A percentile compares a stretch with the other conserved stretches of the same genome.
Evolutionary conservation across 2,329 filamentous ascomycete species (phyloP).

Genomic region (Pestalotiopsis sp.): DNA sequence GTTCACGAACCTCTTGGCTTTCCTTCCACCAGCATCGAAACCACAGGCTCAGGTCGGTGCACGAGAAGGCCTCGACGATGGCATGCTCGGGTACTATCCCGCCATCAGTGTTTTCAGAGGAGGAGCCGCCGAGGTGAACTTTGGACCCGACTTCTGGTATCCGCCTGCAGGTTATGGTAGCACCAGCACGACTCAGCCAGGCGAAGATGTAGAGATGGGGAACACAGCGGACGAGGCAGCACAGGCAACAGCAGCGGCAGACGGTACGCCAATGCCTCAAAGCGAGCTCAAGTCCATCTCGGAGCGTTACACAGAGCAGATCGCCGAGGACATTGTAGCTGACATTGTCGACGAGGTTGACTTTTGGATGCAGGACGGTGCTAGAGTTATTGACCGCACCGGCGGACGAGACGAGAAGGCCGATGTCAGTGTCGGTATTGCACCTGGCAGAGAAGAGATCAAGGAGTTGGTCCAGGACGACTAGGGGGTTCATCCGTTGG

Average conservation of each 20-base stretch:
- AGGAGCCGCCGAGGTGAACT: conserved; percentile 90
- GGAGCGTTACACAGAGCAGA: conserved; percentile 88
- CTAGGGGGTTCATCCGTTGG: conserved; percentile 25
- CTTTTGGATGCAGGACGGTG: conserved; percentile 77
- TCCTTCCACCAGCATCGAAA: conserved; percentile 86
- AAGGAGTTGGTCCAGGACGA: conserved; percentile 70
- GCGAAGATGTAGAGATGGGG: conserved; percentile 52
- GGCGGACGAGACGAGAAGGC: conserved; percentile 47
- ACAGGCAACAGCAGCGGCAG: conserved; percentile 10
- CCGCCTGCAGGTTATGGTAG: conserved; percentile 65
- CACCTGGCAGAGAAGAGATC: conserved; percentile 57
- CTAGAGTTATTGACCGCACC: conserved; percentile 49
- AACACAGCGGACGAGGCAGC: conserved; percentile 7
- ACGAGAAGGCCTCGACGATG: conserved; percentile 88
- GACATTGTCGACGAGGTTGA: conserved; percentile 95
- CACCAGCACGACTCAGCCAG: conserved; percentile 32
- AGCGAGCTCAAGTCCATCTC: conserved; percentile 60
- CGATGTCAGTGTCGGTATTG: conserved; percentile 43
- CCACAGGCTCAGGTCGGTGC: conserved; percentile 74
- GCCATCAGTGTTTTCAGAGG: conserved; percentile 91
- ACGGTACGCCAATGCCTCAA: conserved; percentile 19
- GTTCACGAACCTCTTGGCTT: conserved; percentile 85
- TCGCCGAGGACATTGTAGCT: conserved; percentile 90
- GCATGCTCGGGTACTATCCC: conserved; percentile 93
- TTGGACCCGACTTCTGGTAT: conserved; percentile 91